Evolutionary conservation across 2,329 filamentous ascomycete species (phyloP).

Genomic region (Mycosphaerella sp.): DNA sequence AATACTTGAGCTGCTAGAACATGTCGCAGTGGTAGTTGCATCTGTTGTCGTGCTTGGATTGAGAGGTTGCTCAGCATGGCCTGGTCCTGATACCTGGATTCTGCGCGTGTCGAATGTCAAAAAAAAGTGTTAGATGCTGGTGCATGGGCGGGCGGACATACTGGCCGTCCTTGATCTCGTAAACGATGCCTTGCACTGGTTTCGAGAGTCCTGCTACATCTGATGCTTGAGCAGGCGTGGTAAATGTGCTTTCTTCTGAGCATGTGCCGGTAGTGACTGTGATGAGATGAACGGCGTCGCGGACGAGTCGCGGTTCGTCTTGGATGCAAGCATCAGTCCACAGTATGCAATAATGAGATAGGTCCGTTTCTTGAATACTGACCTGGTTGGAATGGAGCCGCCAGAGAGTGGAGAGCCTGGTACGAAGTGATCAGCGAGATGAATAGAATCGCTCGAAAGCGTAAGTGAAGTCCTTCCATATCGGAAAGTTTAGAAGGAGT

Average conservation of each 20-base stretch:
- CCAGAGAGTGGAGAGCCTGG: conserved; percentile 25
- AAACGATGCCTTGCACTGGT: conserved; percentile 7
- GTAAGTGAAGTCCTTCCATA: conserved; percentile 1
- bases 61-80: neutral
- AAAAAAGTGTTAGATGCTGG: neutral
- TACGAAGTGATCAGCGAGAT: conserved; percentile 27
- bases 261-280: conserved; percentile 9
- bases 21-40: conserved; percentile 1
- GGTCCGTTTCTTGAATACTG: neutral
- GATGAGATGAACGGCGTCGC: neutral
- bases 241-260: neutral
- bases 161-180: conserved; percentile 18
- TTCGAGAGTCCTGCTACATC: neutral
- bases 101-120: neutral
- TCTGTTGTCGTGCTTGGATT: neutral
- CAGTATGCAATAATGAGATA: neutral
- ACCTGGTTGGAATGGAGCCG: conserved; percentile 23
- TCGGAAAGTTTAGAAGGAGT: conserved; percentile 7
- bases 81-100: conserved; percentile 13
- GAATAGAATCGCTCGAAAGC: conserved; percentile 4
- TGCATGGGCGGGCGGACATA: neutral
- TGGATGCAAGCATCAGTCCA: neutral
- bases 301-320: neutral
- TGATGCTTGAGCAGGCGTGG: neutral
- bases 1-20: conserved; percentile 10